phyloP scores from a whole-genome alignment of 2,329 filamentous ascomycete species.

The Chrysoporthe deuterocubensis region DNA sequence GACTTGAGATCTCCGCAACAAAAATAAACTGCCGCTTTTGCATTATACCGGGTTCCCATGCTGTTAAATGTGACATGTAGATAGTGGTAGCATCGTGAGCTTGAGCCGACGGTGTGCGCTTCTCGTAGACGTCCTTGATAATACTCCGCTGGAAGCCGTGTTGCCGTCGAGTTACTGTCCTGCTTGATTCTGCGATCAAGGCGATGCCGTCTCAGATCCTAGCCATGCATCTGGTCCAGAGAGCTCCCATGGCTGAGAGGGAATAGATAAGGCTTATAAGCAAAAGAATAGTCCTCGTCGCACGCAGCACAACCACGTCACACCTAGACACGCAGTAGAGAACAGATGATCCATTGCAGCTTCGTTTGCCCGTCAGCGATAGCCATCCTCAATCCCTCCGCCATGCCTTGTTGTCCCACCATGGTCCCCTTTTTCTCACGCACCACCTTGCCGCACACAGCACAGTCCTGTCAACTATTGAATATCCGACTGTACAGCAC shows the following conservation, averaged over 20 bases:
- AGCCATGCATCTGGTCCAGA: not conserved
- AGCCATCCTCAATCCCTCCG: not conserved
- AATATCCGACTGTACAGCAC: slow-evolving; percentile 84
- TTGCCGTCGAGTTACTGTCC: too few relatives aligned
- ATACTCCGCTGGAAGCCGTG: too few relatives aligned
- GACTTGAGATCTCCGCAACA: slow-evolving; percentile 30
- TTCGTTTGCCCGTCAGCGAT: not conserved
- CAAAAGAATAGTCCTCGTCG: not conserved
- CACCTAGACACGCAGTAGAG: not conserved
- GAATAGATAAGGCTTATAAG: not conserved
- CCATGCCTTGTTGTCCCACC: not conserved
- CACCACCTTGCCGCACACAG: not conserved
- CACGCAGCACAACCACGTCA: not conserved
- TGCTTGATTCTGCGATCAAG: too few relatives aligned
- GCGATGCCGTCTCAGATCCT: not conserved
- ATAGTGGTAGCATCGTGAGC: too few relatives aligned
- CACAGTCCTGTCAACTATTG: slow-evolving; percentile 63
- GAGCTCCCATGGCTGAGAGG: not conserved
- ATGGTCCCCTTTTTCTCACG: not conserved
- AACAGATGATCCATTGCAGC: not conserved
- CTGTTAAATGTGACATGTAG: not conserved
- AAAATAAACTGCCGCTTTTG: slow-evolving; percentile 27
- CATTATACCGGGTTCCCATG: not conserved
- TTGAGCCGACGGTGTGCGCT: not conserved
- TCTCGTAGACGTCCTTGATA: too few relatives aligned